Evolutionary conservation across 805 yeast genomes (phyloP), one percentile per base, ranked within the genome.

Genomic region (Kodamaea kakaduensis): DNA sequence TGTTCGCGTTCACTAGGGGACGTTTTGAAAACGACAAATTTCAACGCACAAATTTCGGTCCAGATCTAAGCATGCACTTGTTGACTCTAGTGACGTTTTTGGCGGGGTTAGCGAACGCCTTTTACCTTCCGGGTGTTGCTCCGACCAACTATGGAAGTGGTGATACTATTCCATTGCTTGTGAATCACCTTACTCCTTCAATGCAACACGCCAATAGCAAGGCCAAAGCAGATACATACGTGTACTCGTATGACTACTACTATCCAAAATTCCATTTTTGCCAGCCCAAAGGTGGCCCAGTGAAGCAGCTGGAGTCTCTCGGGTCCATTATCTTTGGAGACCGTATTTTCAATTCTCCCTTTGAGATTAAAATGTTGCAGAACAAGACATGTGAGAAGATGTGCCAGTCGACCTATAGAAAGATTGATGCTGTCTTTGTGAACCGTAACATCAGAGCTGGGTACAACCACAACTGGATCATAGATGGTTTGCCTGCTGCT

Each of bases 311-410:
- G 44, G 97, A 88, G 61, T 81, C 94, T 8, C 70, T 93, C 35
- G 98, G 98, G 6, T 81, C 97, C 2, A 82, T 93, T 46, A 73
- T 93, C 40, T 88, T 93, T 57, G 98, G 98, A 45, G 98, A 93
- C 61, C 73, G 98, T 56, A 88, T 93, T 44, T 88, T 84, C 69
- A 81, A 85, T 52, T 88, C 97, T 7, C 97, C 97, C 5, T 87
- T 85, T 52, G 76, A 81, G 34, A 64, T 93, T 43, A 69, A 75
- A 23, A 84, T 93, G 95, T 69, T 84, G 44, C 73, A 84, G 54
- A 75, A 84, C 43, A 72, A 73, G 51, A 57, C 70, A 4, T 93
- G 98, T 67, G 68, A 68, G 36, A 47, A 56, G n/a, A 64, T 89
- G 36, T 93, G 98, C 63, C 48, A 70, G 1, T 38, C 72, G 3